Conservation (phyloP, 495 filamentous ascomycete genomes). For the Trichoderma reesei region DNA sequence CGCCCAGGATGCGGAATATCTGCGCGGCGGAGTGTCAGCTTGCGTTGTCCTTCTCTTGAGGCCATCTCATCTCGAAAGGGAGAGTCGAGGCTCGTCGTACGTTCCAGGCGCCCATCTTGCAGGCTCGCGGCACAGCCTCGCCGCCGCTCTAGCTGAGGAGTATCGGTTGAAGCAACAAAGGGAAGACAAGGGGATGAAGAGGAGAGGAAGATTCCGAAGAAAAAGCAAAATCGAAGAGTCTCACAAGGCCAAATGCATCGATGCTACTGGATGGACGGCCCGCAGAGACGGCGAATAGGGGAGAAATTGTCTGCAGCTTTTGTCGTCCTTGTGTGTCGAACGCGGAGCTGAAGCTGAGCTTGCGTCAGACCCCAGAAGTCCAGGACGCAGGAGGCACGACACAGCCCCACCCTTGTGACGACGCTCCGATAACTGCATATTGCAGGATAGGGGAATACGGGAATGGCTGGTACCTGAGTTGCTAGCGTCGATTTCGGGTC, state of each 20-base stretch:
- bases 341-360: slow-evolving; percentile 1
- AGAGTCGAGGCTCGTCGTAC: not conserved
- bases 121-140: slow-evolving; percentile 4
- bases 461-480: not conserved
- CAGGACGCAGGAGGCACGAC: not conserved
- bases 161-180: not conserved
- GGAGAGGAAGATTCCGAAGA: not conserved
- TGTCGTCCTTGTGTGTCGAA: not conserved
- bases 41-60: not conserved
- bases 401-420: not conserved
- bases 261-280: not conserved
- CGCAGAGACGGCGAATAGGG: not conserved
- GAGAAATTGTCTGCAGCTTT: not conserved
- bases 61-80: not conserved
- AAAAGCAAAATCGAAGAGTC: not conserved
- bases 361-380: not conserved
- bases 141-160: not conserved
- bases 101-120: slow-evolving; percentile 1
- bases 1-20: slow-evolving; percentile 70
- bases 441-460: not conserved
- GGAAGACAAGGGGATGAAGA: not conserved
- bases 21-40: slow-evolving; percentile 26
- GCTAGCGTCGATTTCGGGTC: not conserved
- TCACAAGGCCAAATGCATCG: not conserved
- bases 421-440: not conserved